Evolutionary conservation across 2,329 filamentous ascomycete species (phyloP), one percentile per base, ranked within the genome.

Genomic region (Aschersonia sp.): DNA sequence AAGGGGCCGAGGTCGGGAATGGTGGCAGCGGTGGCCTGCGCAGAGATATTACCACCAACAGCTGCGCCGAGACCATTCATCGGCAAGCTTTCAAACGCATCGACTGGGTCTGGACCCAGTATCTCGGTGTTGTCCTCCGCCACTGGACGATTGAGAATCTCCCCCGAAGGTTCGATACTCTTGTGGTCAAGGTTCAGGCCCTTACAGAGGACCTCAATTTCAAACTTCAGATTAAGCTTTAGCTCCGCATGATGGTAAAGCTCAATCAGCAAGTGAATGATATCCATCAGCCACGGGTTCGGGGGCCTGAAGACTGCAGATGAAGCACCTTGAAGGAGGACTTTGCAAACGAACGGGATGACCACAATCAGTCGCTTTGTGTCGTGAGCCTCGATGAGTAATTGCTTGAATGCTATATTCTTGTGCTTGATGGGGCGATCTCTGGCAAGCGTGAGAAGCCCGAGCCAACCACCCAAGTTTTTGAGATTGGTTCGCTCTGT

Each of bases 251-350:
- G 85, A 58, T 95, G 84, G 59, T 98, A 98, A 4, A 98, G 74
- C 60, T 98, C 94, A 57, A 95, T 86, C 37, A 98, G 74, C 6
- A 97, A 72, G 53, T 86, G 79, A 48, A 98, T 79, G 47, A 98
- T 92, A 57, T 98, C 92, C 85, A 96, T 94, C 43, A 96, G 65
- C 92, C 92, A 98, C 1, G 92, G 92, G 57, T 98, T 98, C 1
- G 92, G 92, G 9, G 90, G 89, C 49, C 81, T 84, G 68, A 98
- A 98, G 8, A 97, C 83, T 10, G 83, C 85, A 0, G 92, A 97
- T 46, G 80, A 78, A 39, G 79, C 81, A 22, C 88, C 89, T 61
- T 96, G 88, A 29, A 84, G 77, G 29, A 98, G 70, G 5, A 96
- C 87, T 65, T 96, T 97, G 76, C 92, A 98, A 47, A 94, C 92